phyloP scores from a whole-genome alignment of 2,329 filamentous ascomycete genomes.

The Cryphonectria naterciae region DNA sequence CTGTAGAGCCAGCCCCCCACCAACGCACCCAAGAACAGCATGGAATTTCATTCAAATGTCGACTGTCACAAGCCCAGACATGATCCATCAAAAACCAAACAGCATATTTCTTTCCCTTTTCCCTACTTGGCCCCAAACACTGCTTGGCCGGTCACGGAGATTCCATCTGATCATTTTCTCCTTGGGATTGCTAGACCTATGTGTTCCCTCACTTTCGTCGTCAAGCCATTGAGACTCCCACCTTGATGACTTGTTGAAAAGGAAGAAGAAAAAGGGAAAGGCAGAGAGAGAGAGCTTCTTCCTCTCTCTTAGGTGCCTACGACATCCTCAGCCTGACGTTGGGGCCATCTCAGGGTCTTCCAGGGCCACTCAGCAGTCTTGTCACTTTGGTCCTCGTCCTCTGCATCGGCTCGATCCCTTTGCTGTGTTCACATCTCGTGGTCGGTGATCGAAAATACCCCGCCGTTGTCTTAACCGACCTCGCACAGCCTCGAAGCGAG shows the following conservation, averaged over 20 bases:
- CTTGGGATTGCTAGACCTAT: background rate
- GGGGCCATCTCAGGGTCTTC: background rate
- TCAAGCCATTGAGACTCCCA: background rate
- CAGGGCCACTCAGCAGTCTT: background rate
- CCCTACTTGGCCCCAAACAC: background rate
- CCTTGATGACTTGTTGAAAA: background rate
- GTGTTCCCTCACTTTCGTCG: background rate
- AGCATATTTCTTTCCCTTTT: background rate
- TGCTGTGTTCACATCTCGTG: background rate
- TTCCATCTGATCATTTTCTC: background rate
- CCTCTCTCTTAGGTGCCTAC: background rate
- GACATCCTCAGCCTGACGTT: background rate
- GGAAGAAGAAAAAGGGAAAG: too few relatives aligned
- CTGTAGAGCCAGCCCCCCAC: background rate
- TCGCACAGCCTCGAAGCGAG: slow-evolving; percentile 3
- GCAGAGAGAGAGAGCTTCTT: background rate
- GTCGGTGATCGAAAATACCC: background rate
- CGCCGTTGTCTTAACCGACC: slow-evolving; percentile 4
- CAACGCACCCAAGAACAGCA: background rate
- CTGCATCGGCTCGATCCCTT: background rate
- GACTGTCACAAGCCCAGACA: background rate
- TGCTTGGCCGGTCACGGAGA: background rate
- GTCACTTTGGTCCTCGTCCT: background rate
- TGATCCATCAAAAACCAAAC: background rate
- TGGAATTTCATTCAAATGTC: background rate